A percentile compares a stretch with the other conserved stretches of the same genome.
Evolutionary conservation across 2,329 filamentous ascomycete species (phyloP).

Genomic region (Mollisiaceae sp.): DNA sequence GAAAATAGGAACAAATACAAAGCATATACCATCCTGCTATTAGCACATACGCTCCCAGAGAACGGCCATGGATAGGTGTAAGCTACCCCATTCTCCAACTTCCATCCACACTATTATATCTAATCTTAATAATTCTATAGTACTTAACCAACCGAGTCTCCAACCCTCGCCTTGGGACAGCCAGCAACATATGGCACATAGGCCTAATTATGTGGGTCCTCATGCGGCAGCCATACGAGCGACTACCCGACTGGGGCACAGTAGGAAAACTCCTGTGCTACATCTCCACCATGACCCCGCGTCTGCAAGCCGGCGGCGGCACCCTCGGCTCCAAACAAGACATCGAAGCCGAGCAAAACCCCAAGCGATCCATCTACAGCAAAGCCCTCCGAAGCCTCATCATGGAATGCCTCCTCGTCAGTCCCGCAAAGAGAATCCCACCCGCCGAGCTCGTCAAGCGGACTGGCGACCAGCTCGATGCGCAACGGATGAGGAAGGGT

Average conservation of each 20-base stretch:
- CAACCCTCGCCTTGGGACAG: not conserved
- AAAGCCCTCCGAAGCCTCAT: conserved; percentile 14
- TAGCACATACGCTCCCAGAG: not conserved
- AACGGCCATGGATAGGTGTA: conserved; percentile 16
- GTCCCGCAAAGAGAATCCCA: not conserved
- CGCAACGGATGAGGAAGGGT: not conserved
- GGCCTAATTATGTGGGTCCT: conserved; percentile 21
- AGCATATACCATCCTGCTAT: not conserved
- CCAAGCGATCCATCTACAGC: conserved; percentile 9
- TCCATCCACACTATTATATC: not conserved
- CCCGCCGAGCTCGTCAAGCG: conserved; percentile 1
- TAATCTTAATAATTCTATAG: not conserved
- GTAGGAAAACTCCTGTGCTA: conserved; percentile 13
- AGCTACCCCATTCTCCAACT: not conserved
- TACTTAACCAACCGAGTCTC: not conserved
- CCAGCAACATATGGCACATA: conserved; percentile 26
- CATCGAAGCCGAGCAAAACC: conserved; percentile 5
- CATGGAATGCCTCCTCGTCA: conserved; percentile 18
- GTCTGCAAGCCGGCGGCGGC: conserved; percentile 4
- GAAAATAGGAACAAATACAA: conserved; percentile 9
- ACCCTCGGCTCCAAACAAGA: conserved; percentile 13
- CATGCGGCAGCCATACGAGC: conserved; percentile 5
- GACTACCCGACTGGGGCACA: conserved; percentile 5
- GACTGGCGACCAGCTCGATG: not conserved
- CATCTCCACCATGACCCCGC: conserved; percentile 14